phyloP scores from a whole-genome alignment of 768 basidiomycete genomes.

The Termitomyces sp. region DNA sequence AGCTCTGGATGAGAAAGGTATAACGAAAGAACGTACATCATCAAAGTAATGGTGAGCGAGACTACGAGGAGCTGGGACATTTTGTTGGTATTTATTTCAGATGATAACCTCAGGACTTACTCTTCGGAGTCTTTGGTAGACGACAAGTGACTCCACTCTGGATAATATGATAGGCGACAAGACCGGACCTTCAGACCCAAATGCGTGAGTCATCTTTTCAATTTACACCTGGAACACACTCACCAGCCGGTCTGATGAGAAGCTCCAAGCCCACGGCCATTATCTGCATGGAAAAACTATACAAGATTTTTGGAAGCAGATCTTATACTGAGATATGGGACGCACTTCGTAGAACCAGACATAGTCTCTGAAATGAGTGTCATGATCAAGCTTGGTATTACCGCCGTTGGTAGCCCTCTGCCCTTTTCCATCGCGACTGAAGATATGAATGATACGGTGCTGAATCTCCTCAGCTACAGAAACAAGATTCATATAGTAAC shows the following conservation, averaged over 20 bases:
- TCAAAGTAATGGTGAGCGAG: constrained; percentile 93
- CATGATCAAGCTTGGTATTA: constrained; percentile 77
- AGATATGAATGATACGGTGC: constrained; percentile 98
- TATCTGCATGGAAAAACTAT: constrained; percentile 94
- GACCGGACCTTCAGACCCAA: constrained; percentile 56
- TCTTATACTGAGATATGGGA: background rate
- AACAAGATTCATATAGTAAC: constrained; percentile 96
- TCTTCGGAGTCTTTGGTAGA: constrained; percentile 90
- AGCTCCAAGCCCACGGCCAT: constrained; percentile 88
- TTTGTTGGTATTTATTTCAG: constrained; percentile 1
- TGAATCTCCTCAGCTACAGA: constrained; percentile 96
- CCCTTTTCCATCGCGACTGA: constrained; percentile 86
- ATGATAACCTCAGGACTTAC: constrained; percentile 37
- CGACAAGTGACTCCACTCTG: constrained; percentile 88
- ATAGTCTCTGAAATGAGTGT: constrained; percentile 96
- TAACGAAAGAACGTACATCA: constrained; percentile 52
- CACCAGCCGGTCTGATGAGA: constrained; percentile 99
- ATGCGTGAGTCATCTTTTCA: background rate
- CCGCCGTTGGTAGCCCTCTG: constrained; percentile 90
- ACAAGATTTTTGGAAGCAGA: background rate
- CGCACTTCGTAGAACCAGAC: constrained; percentile 91
- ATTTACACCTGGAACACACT: constrained; percentile 13
- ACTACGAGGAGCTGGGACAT: constrained; percentile 68
- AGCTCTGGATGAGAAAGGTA: background rate
- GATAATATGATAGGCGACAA: constrained; percentile 87